Evolutionary conservation across 2,329 filamentous ascomycete species (phyloP).

Genomic region (Claviceps arundinis): DNA sequence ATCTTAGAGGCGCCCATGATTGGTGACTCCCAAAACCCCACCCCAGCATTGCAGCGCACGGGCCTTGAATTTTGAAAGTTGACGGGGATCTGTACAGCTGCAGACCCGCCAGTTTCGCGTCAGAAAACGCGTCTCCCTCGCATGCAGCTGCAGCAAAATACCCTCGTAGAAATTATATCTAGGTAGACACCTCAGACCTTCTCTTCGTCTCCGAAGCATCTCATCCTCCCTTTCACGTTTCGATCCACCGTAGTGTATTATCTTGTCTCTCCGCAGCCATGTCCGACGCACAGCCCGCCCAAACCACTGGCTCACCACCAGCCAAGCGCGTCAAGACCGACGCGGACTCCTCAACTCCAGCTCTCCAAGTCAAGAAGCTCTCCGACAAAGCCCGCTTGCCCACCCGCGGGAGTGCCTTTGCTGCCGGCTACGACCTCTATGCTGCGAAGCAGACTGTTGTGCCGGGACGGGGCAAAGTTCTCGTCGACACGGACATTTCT

Average conservation of each 20-base stretch:
- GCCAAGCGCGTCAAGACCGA: slow-evolving; percentile 65
- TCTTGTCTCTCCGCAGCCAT: neutral
- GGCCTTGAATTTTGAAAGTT: too few species aligned
- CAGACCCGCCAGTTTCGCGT: neutral
- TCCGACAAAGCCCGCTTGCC: slow-evolving; percentile 66
- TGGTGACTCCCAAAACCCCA: too few species aligned
- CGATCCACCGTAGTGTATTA: neutral
- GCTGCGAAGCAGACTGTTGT: slow-evolving; percentile 61
- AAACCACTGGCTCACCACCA: slow-evolving; percentile 49
- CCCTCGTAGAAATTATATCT: neutral
- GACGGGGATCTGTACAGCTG: neutral
- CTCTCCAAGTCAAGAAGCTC: slow-evolving; percentile 79
- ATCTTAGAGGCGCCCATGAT: too few species aligned
- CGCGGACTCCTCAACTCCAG: slow-evolving; percentile 27
- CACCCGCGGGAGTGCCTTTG: slow-evolving; percentile 76
- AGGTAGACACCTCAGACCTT: neutral
- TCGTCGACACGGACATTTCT: slow-evolving; percentile 83
- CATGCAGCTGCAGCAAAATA: neutral
- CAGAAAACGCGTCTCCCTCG: neutral
- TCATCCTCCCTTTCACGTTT: neutral
- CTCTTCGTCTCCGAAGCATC: neutral
- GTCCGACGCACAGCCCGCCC: slow-evolving; percentile 21
- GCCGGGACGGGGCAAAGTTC: slow-evolving; percentile 66
- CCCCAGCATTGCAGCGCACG: too few species aligned
- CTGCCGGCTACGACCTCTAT: slow-evolving; percentile 92